These are phyloP conservation scores for Garcia nutans DNA, from an alignment of 345 rosid genomes.

Conservation along the genomic window DNA sequence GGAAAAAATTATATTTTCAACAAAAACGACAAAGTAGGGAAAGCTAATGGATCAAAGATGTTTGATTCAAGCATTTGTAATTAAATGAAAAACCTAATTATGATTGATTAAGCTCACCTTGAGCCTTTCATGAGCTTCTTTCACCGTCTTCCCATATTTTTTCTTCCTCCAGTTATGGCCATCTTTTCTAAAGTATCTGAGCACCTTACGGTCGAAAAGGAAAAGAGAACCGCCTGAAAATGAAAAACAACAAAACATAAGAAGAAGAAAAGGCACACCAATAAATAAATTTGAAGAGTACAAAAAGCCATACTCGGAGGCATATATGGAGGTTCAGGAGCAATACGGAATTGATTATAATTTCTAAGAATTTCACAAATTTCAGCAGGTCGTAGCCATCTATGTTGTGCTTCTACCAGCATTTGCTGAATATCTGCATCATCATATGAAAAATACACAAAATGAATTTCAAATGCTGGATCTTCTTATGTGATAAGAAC, in stretches of 20 bases:
- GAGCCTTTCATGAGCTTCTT: conserved; percentile 94
- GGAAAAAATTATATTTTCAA: background rate
- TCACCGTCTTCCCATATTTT: conserved; percentile 85
- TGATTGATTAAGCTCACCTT: conserved; percentile 47
- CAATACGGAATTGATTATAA: conserved; percentile 54
- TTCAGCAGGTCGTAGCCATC: conserved; percentile 97
- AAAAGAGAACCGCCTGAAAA: conserved; percentile 85
- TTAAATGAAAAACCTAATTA: conserved; percentile 1
- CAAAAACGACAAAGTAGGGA: background rate
- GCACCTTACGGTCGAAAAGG: conserved; percentile 81
- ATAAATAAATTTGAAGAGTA: no score
- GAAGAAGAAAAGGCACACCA: background rate
- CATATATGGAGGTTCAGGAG: conserved; percentile 67
- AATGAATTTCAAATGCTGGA: background rate
- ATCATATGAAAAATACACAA: background rate
- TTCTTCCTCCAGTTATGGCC: conserved; percentile 98
- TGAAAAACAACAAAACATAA: background rate
- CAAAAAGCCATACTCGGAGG: conserved; percentile 60
- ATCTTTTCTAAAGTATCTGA: conserved; percentile 91
- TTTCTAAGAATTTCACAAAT: conserved; percentile 84
- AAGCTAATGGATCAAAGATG: background rate
- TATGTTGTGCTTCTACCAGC: conserved; percentile 73
- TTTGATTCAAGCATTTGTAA: background rate
- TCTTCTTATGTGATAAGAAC: background rate
- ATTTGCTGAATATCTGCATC: conserved; percentile 74